phyloP scores from a whole-genome alignment of 225 moss, liverwort and hornwort genomes.

The Rhytidiadelphus loreus region DNA sequence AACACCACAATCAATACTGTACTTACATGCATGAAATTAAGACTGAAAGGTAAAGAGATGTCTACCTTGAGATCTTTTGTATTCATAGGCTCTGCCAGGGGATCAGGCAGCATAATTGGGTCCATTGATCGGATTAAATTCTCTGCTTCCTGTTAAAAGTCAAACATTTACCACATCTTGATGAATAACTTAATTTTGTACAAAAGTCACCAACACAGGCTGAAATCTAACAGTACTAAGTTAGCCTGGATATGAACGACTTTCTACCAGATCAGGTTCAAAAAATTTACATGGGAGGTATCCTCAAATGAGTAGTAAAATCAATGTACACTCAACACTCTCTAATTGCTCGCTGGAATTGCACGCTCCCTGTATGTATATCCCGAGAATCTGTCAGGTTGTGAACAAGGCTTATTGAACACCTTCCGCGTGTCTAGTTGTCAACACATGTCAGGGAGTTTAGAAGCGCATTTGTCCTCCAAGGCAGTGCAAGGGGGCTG shows the following conservation, averaged over 20 bases:
- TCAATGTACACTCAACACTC: background rate
- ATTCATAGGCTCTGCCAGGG: constrained; percentile 17
- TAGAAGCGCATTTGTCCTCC: background rate
- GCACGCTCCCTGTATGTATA: background rate
- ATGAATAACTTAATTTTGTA: background rate
- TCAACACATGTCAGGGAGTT: background rate
- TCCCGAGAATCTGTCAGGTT: background rate
- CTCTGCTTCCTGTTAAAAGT: constrained; percentile 62
- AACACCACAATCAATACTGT: background rate
- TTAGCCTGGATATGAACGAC: background rate
- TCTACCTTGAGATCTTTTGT: constrained; percentile 18
- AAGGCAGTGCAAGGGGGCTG: background rate
- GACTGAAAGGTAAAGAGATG: background rate
- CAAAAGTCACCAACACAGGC: background rate
- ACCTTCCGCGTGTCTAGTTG: background rate
- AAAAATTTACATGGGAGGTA: background rate
- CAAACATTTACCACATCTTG: background rate
- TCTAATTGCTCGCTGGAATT: background rate
- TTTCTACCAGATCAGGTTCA: background rate
- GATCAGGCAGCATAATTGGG: constrained; percentile 69
- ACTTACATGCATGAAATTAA: background rate
- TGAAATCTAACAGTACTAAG: background rate
- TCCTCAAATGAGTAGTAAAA: background rate
- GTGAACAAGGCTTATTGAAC: background rate
- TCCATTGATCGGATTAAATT: constrained; percentile 71